phyloP scores from a whole-genome alignment of 305 asterid species.

The Fraxinus floribunda region DNA sequence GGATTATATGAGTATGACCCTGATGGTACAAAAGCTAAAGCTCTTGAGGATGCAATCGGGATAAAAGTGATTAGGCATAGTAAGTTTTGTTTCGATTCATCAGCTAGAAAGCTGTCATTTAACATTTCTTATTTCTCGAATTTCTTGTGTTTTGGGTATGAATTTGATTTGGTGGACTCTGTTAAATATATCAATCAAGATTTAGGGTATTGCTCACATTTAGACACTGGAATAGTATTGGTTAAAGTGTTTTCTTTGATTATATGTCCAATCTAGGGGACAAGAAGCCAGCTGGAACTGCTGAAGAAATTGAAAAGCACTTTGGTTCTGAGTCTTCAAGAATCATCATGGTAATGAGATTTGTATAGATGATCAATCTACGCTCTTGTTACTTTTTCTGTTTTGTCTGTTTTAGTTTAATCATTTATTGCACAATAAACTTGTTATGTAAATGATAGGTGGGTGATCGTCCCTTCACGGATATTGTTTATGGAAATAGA shows the following conservation, averaged over 20 bases:
- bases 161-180: conserved; percentile 7
- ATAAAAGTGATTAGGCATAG: conserved; percentile 79
- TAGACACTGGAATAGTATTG: conserved; percentile 15
- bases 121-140: neutral
- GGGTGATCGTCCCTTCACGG: conserved; percentile 97
- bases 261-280: conserved; percentile 40
- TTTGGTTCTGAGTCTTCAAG: conserved; percentile 80
- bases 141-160: neutral
- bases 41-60: conserved; percentile 78
- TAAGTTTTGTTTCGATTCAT: conserved; percentile 31
- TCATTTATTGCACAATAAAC: conserved; percentile 17
- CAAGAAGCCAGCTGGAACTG: conserved; percentile 94
- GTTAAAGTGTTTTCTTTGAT: conserved; percentile 11
- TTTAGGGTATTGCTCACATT: neutral
- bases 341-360: conserved; percentile 64
- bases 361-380: neutral
- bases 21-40: conserved; percentile 72
- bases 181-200: neutral
- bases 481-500: conserved; percentile 81
- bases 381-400: neutral
- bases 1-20: conserved; percentile 85
- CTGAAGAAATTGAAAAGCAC: conserved; percentile 80
- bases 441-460: conserved; percentile 52
- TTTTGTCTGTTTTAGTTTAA: neutral
- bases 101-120: neutral